Percentiles rank a stretch among this genome's conserved stretches.
Evolutionary conservation across 345 rosid genomes (phyloP).

Genomic region (Dovyalis caffra): DNA sequence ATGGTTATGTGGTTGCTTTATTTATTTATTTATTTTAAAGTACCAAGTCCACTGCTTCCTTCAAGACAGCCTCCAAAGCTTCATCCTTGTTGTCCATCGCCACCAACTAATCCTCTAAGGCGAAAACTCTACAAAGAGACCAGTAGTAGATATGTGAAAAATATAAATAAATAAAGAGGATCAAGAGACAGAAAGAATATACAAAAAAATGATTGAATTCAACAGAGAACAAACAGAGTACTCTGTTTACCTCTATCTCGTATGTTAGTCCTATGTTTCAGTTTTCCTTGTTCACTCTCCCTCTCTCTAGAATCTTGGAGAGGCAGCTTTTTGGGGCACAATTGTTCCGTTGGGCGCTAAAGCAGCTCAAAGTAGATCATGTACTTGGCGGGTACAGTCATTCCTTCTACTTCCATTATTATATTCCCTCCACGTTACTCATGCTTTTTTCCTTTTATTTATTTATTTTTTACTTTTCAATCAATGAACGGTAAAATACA

Average conservation of each 20-base stretch:
- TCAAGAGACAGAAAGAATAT: too few relatives aligned
- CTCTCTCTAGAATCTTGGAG: constrained; percentile 20
- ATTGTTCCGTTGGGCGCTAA: constrained; percentile 16
- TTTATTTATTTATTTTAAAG: too few relatives aligned
- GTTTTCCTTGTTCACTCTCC: not conserved
- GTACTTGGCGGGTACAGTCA: constrained; percentile 45
- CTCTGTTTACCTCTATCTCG: constrained; percentile 1
- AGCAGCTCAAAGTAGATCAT: constrained; percentile 25
- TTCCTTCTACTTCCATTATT: not conserved
- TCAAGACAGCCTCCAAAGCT: constrained; percentile 58
- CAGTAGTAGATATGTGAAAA: too few relatives aligned
- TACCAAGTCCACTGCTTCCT: constrained; percentile 76
- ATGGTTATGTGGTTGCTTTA: constrained; percentile 17
- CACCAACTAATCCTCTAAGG: not conserved
- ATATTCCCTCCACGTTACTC: not conserved
- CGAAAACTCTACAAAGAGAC: constrained; percentile 7
- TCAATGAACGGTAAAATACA: too few relatives aligned
- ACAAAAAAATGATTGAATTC: not conserved
- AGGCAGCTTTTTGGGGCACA: constrained; percentile 22
- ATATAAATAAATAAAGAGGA: not conserved
- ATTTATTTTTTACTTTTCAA: not conserved
- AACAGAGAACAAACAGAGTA: constrained; percentile 8
- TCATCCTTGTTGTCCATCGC: constrained; percentile 49
- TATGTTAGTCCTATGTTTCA: not conserved
- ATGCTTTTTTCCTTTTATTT: not conserved